Base-by-base conservation (phyloP, 768 basidiomycete genomes). In the Lentinula edodes region DNA sequence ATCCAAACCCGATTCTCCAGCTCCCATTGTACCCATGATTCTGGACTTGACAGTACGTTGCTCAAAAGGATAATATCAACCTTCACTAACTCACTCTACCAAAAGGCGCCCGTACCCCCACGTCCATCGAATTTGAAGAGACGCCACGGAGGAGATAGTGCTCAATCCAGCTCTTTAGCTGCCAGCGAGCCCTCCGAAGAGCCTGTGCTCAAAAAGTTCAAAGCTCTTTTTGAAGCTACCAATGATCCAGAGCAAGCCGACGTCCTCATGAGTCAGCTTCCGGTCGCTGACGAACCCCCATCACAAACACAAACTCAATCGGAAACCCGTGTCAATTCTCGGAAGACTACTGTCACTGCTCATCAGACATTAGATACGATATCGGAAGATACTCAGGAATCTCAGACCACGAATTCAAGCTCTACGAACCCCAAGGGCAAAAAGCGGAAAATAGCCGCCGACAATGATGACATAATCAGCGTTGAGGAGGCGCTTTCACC, bases 151-250 rank as follows among this genome's bases (percentile, higher is more conserved):
- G 74, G 69, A 20, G 68, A 68, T 6, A 67, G 65, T 46, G 62
- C 65, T 18, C 63, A 70, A 13, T 69, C 67, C 1, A 60, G 72
- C 8, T 68, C 70, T 16, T 71, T 73, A 43, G 69, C 72, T 4
- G 58, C 64, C 12, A n/a, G 45, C 28, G 62, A 42, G 8, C 61
- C 68, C 16, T 64, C 63, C 23, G 71, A 67, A 61, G 85, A 86
- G 63, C 89, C 86, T 0, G 82, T 86, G 2, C 70, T 83, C 32
- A 90, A 90, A 68, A 88, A 84, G 70, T 89, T 86, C 75, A 87
- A 84, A 65, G 83, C 84, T 0, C 75, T 90, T 10, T 90, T 89
- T 63, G 89, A 90, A 16, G 82, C 84, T 8, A 86, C 77, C 46
- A 77, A 86, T 67, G 53, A 55, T 41, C 53, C 86, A 85, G 34